Evolutionary conservation across 2,329 filamentous ascomycete species (phyloP).

Genomic region (Fusarium sp.): DNA sequence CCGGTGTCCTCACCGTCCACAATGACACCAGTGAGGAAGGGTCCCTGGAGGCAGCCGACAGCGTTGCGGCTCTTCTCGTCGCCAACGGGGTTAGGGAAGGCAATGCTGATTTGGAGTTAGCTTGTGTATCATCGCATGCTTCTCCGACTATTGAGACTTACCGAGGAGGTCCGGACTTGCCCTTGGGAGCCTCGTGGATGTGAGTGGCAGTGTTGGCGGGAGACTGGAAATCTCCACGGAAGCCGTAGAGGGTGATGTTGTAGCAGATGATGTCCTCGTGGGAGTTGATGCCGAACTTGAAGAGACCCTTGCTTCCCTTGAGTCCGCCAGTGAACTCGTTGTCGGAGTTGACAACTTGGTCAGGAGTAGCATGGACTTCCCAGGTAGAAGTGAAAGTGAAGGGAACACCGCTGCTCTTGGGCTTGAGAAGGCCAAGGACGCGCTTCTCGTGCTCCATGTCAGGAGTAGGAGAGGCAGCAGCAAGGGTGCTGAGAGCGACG

Average conservation of each 20-base stretch:
- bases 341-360: constrained; percentile 60
- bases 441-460: constrained; percentile 36
- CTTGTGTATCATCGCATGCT: neutral
- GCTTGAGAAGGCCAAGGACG: constrained; percentile 32
- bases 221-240: constrained; percentile 62
- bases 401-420: constrained; percentile 29
- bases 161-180: constrained; percentile 61
- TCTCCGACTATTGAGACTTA: constrained; percentile 25
- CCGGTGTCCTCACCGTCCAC: constrained; percentile 49
- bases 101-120: constrained; percentile 48
- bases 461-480: constrained; percentile 39
- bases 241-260: constrained; percentile 62
- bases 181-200: constrained; percentile 61
- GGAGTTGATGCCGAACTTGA: constrained; percentile 65
- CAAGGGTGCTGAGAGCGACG: constrained; percentile 37
- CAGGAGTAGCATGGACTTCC: constrained; percentile 59
- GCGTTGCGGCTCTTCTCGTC: constrained; percentile 50
- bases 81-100: constrained; percentile 60
- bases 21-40: constrained; percentile 50
- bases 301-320: constrained; percentile 58
- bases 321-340: constrained; percentile 54
- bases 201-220: constrained; percentile 64
- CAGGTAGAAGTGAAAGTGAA: constrained; percentile 62
- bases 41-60: constrained; percentile 56
- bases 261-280: constrained; percentile 57